phyloP scores from a whole-genome alignment of 805 yeast species.

The Candida pini region DNA sequence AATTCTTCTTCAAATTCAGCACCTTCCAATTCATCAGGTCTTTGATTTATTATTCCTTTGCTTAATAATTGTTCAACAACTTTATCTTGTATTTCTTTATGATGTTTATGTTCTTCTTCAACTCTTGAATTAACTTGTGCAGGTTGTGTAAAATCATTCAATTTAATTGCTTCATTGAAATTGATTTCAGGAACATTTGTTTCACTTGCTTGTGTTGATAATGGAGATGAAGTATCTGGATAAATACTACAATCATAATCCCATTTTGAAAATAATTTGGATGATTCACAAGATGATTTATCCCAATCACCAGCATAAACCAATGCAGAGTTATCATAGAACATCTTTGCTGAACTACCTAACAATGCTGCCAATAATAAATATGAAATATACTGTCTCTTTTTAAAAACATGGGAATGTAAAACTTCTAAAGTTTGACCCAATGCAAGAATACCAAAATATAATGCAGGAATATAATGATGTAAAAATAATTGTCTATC shows the following conservation, averaged over 20 bases:
- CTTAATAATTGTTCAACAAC: too few relatives aligned
- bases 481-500: slow-evolving; percentile 90
- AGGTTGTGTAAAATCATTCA: slow-evolving; percentile 1
- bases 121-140: slow-evolving; percentile 1
- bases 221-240: slow-evolving; percentile 18
- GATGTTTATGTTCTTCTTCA: neutral
- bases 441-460: slow-evolving; percentile 48
- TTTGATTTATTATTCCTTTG: too few relatives aligned
- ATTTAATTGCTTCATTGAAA: slow-evolving; percentile 10
- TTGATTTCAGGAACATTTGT: slow-evolving; percentile 6
- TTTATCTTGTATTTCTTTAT: too few relatives aligned
- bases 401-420: slow-evolving; percentile 24
- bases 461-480: slow-evolving; percentile 89
- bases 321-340: slow-evolving; percentile 60
- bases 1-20: slow-evolving; percentile 4
- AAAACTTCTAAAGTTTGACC: slow-evolving; percentile 29
- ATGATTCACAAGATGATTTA: slow-evolving; percentile 50
- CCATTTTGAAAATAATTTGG: slow-evolving; percentile 66
- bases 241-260: slow-evolving; percentile 78
- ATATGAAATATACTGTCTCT: slow-evolving; percentile 40
- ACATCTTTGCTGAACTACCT: slow-evolving; percentile 47
- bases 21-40: slow-evolving; percentile 1
- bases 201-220: slow-evolving; percentile 4
- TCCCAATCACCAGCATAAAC: slow-evolving; percentile 83
- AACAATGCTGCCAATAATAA: slow-evolving; percentile 44